phyloP scores from a whole-genome alignment of 495 filamentous ascomycete genomes.

The Aspergillus asperescens region DNA sequence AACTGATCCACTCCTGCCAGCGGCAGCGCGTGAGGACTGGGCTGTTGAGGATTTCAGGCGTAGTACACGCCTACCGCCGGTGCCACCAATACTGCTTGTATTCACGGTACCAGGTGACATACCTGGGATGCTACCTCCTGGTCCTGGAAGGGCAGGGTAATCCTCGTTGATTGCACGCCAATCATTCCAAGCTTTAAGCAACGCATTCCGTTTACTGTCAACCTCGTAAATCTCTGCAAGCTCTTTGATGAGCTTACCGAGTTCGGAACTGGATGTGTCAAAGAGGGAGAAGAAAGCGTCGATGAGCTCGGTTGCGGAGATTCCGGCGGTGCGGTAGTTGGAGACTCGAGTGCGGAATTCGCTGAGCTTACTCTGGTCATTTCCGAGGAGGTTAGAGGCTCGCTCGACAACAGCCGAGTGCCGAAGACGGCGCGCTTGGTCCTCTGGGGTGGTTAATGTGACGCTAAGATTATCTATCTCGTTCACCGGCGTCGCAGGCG shows the following conservation, averaged over 20 bases:
- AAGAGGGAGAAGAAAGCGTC: slow-evolving; percentile 79
- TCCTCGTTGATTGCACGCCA: slow-evolving; percentile 96
- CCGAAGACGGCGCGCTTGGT: slow-evolving; percentile 72
- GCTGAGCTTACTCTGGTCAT: slow-evolving; percentile 63
- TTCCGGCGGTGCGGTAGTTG: slow-evolving; percentile 58
- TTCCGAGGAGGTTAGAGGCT: slow-evolving; percentile 70
- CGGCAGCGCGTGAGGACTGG: slow-evolving; percentile 60
- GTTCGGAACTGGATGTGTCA: slow-evolving; percentile 67
- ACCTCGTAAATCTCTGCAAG: slow-evolving; percentile 92
- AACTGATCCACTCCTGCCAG: slow-evolving; percentile 40
- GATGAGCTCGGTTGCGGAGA: slow-evolving; percentile 69
- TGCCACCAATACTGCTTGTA: slow-evolving; percentile 31
- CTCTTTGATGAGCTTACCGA: slow-evolving; percentile 88
- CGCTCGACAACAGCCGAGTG: slow-evolving; percentile 75
- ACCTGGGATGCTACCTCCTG: slow-evolving; percentile 54
- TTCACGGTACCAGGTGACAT: slow-evolving; percentile 40
- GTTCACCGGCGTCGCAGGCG: slow-evolving; percentile 35
- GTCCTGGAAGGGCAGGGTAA: slow-evolving; percentile 80
- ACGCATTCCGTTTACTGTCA: slow-evolving; percentile 58
- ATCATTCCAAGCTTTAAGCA: slow-evolving; percentile 84
- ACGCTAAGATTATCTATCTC: slow-evolving; percentile 39
- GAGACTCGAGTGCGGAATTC: slow-evolving; percentile 77
- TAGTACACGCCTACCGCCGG: slow-evolving; percentile 54
- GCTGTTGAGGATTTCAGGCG: slow-evolving; percentile 75
- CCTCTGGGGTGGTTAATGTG: slow-evolving; percentile 55